phyloP scores from a whole-genome alignment of 257 asterid genomes.

The Solanum pennellii region DNA sequence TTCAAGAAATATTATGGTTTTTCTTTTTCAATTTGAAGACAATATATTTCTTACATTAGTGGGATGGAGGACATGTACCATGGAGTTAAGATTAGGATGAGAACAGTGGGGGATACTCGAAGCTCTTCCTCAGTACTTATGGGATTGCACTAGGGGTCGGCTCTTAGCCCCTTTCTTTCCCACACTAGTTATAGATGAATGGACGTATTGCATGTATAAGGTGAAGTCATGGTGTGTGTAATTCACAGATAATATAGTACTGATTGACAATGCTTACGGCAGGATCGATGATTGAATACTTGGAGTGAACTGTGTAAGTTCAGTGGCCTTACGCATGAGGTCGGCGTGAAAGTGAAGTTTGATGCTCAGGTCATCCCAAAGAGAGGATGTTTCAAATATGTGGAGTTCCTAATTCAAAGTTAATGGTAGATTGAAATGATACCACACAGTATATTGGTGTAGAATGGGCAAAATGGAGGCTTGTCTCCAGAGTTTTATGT shows the following conservation, averaged over 20 bases:
- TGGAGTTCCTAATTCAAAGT: neutral
- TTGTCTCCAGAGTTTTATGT: neutral
- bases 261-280: neutral
- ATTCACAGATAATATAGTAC: neutral
- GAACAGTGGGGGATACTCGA: neutral
- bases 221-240: neutral
- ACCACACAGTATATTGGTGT: neutral
- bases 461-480: neutral
- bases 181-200: neutral
- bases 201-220: neutral
- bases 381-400: neutral
- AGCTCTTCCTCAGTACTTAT: neutral
- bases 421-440: neutral
- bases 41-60: neutral
- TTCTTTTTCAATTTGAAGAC: neutral
- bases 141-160: neutral
- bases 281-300: neutral
- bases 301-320: neutral
- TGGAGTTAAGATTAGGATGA: neutral
- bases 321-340: neutral
- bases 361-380: neutral
- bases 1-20: neutral
- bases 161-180: neutral
- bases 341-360: neutral
- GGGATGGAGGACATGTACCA: neutral